phyloP scores from a whole-genome alignment of 352 stramenopile species.

The Globisporangium cederbergense region DNA sequence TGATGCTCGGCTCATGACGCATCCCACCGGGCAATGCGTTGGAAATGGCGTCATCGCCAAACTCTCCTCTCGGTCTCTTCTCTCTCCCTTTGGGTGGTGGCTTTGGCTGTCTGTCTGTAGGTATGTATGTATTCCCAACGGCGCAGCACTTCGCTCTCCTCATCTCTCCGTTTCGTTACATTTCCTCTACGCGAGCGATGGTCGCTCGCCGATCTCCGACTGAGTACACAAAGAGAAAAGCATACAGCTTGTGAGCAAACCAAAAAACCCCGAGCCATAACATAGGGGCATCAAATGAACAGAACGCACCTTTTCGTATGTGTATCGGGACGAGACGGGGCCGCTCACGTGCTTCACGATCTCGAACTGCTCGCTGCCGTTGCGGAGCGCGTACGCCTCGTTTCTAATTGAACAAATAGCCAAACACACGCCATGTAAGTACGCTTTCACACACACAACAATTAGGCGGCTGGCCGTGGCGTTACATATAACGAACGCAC shows the following conservation, averaged over 20 bases:
- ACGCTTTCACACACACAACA: not conserved
- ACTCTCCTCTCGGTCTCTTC: not conserved
- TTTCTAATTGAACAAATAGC: conserved; percentile 26
- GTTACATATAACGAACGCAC: conserved; percentile 24
- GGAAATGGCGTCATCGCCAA: not conserved
- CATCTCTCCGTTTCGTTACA: not conserved
- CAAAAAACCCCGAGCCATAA: not conserved
- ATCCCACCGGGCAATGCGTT: not conserved
- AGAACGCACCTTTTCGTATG: conserved; percentile 47
- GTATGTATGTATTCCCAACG: not conserved
- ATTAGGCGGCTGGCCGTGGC: not conserved
- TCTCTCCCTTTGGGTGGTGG: not conserved
- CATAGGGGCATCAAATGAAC: not conserved
- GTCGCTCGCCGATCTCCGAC: conserved; percentile 60
- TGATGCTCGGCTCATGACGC: not conserved
- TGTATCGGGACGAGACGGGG: conserved; percentile 40
- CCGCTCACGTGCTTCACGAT: conserved; percentile 43
- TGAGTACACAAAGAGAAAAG: conserved; percentile 13
- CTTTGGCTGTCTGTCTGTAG: not conserved
- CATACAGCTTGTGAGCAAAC: not conserved
- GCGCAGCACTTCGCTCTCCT: not conserved
- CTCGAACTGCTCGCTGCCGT: conserved; percentile 41
- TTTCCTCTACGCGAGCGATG: conserved; percentile 38
- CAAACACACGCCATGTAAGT: not conserved
- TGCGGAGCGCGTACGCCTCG: conserved; percentile 53